Percentiles rank a stretch among this genome's conserved stretches.
phyloP scores from a whole-genome alignment of 2,329 filamentous ascomycete genomes.

The Colletotrichum lentis region DNA sequence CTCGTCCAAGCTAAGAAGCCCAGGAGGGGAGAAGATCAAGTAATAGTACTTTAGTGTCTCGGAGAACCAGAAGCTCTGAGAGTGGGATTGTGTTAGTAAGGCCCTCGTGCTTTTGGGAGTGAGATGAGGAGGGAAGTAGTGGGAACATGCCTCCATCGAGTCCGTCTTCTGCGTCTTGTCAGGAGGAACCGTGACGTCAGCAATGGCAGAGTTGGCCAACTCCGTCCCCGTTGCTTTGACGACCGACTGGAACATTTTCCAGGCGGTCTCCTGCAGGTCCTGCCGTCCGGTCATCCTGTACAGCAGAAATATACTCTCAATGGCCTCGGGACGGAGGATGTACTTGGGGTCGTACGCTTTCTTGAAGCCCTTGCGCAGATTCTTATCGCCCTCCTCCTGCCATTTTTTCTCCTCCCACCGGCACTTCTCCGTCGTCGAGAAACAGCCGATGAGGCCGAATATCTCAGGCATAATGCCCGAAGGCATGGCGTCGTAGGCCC shows the following conservation, averaged over 20 bases:
- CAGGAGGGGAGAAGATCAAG: slow-evolving; percentile 71
- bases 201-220: slow-evolving; percentile 58
- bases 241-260: slow-evolving; percentile 61
- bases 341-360: slow-evolving; percentile 61
- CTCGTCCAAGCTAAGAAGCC: slow-evolving; percentile 71
- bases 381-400: slow-evolving; percentile 40
- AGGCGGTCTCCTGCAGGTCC: slow-evolving; percentile 60
- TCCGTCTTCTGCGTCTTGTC: slow-evolving; percentile 56
- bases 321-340: slow-evolving; percentile 60
- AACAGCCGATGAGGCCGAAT: slow-evolving; percentile 54
- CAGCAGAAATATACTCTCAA: slow-evolving; percentile 63
- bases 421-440: slow-evolving; percentile 52
- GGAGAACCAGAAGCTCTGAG: slow-evolving; percentile 73
- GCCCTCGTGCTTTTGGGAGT: background rate
- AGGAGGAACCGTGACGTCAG: slow-evolving; percentile 58
- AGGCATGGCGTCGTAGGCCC: slow-evolving; percentile 57
- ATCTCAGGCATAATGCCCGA: slow-evolving; percentile 63
- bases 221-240: slow-evolving; percentile 55
- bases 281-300: slow-evolving; percentile 60
- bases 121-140: slow-evolving; percentile 39
- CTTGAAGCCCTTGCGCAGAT: slow-evolving; percentile 66
- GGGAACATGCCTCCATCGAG: slow-evolving; percentile 45
- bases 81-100: background rate
- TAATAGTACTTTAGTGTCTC: slow-evolving; percentile 82
- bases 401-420: slow-evolving; percentile 50